Evolutionary conservation across 1,284 basidiomycete genomes (phyloP).

Genomic region (Sanguinoderma infundibulare): DNA sequence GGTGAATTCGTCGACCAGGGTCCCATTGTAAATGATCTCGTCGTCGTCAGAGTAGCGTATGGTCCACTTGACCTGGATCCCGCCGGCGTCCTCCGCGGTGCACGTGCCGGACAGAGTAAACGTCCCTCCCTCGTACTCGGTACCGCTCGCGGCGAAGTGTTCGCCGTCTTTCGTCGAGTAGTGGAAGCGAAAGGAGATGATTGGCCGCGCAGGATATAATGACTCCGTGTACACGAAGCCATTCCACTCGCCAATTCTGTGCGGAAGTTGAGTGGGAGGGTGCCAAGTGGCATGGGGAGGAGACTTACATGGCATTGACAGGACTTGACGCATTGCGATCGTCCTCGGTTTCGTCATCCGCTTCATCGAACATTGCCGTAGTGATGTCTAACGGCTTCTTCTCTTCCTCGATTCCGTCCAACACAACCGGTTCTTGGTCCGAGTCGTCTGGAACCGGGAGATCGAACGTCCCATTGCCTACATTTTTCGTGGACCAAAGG

Average conservation of each 20-base stretch:
- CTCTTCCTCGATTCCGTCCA: conserved; percentile 3
- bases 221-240: conserved; percentile 3
- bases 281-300: neutral
- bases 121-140: conserved; percentile 3
- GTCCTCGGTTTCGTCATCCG: conserved; percentile 8
- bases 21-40: conserved; percentile 1
- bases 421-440: neutral
- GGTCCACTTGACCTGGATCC: neutral
- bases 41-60: conserved; percentile 3
- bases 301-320: conserved; percentile 3
- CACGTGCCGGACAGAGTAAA: conserved; percentile 6
- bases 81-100: neutral
- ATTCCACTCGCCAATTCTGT: conserved; percentile 14
- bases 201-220: conserved; percentile 4
- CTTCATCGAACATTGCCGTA: conserved; percentile 2
- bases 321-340: conserved; percentile 5
- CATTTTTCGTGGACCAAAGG: conserved; percentile 3
- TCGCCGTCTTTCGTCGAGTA: neutral
- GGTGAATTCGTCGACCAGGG: conserved; percentile 13
- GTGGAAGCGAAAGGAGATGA: conserved; percentile 14
- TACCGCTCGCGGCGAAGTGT: conserved; percentile 4
- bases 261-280: neutral
- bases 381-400: neutral
- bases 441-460: neutral
- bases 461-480: neutral